phyloP scores from a whole-genome alignment of 305 asterid species.

The Lippia alba region DNA sequence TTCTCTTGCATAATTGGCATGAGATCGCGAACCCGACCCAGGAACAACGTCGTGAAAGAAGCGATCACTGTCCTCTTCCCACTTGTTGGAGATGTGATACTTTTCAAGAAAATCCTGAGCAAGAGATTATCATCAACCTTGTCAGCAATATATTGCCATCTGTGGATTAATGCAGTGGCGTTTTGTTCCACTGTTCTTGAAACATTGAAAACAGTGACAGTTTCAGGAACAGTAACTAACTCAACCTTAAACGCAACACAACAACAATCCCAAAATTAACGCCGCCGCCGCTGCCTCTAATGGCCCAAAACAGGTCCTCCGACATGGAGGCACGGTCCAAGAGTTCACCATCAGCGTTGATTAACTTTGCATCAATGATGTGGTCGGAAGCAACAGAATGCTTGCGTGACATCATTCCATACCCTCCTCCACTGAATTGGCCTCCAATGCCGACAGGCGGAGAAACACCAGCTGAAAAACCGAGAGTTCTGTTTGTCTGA shows the following conservation, averaged over 20 bases:
- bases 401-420: conserved; percentile 41
- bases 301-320: conserved; percentile 39
- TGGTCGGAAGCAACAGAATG: conserved; percentile 38
- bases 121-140: conserved; percentile 22
- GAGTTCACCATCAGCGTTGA: conserved; percentile 31
- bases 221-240: conserved; percentile 30
- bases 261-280: conserved; percentile 39
- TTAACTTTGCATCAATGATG: conserved; percentile 37
- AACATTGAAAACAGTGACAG: conserved; percentile 35
- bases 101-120: conserved; percentile 20
- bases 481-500: conserved; percentile 25
- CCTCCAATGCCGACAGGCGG: conserved; percentile 45
- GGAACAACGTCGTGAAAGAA: conserved; percentile 31
- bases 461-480: conserved; percentile 42
- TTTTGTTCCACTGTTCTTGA: conserved; percentile 27
- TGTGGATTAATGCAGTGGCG: conserved; percentile 21
- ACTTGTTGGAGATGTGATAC: neutral
- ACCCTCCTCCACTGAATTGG: conserved; percentile 46
- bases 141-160: conserved; percentile 39
- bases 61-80: conserved; percentile 25
- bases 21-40: conserved; percentile 25
- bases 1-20: conserved; percentile 23
- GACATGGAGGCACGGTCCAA: conserved; percentile 33
- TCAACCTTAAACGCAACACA: conserved; percentile 31
- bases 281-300: conserved; percentile 44